Conservation (phyloP, 1,139 yeast species). For the Zygosaccharomyces pseudobailii region DNA sequence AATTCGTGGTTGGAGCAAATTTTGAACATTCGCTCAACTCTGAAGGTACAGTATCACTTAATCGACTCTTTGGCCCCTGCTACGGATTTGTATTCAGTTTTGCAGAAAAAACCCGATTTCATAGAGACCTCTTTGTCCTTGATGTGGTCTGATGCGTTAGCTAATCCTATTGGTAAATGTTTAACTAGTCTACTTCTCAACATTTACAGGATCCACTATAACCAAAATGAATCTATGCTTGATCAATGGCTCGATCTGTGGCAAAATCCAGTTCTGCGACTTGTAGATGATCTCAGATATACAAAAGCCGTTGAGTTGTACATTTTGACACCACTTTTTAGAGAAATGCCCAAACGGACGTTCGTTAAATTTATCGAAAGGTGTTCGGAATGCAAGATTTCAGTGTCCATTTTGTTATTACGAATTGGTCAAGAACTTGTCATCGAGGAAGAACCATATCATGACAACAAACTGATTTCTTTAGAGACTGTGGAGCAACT, state of each 20-base stretch:
- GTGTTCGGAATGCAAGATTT: constrained; percentile 33
- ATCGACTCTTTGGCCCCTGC: constrained; percentile 52
- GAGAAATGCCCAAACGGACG: constrained; percentile 40
- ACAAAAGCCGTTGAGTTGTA: constrained; percentile 53
- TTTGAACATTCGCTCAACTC: constrained; percentile 43
- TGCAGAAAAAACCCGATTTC: constrained; percentile 44
- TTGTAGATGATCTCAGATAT: constrained; percentile 31
- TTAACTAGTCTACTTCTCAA: constrained; percentile 44
- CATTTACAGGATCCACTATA: constrained; percentile 29
- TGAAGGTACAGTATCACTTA: constrained; percentile 56
- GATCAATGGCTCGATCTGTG: constrained; percentile 52
- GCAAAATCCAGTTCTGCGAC: constrained; percentile 40
- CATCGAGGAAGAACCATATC: constrained; percentile 49
- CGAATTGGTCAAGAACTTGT: constrained; percentile 62
- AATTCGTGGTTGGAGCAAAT: constrained; percentile 44
- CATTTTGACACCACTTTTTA: constrained; percentile 59
- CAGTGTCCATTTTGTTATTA: constrained; percentile 50
- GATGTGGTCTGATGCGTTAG: constrained; percentile 56
- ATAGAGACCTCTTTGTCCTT: constrained; percentile 42
- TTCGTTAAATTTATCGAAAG: constrained; percentile 39
- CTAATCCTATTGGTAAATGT: constrained; percentile 65
- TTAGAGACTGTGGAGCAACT: constrained; percentile 37
- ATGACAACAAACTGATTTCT: constrained; percentile 38
- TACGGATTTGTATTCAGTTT: constrained; percentile 40
- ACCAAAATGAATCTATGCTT: constrained; percentile 19